Evolutionary conservation across 2,329 filamentous ascomycete species (phyloP), one percentile per base, ranked within the genome.

Genomic region (Pseudogymnoascus verrucosus): DNA sequence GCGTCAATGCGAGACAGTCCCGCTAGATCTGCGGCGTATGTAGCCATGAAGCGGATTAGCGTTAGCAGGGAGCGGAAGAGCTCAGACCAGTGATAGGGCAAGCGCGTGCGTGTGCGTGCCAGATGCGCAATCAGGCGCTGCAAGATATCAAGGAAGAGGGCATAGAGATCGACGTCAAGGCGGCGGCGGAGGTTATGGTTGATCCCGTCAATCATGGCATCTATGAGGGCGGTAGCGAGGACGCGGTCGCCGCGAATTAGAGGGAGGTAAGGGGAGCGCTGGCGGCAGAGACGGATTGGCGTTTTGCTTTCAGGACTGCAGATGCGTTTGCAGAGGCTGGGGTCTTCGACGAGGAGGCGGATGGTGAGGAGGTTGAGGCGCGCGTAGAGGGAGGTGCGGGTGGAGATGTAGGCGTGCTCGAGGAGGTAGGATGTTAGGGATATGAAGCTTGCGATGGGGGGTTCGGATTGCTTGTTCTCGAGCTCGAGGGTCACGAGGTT

Each of bases 21-120:
- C 68, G 87, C 86, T 28, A 99, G 79, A 70, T 97, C 93, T 5
- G 85, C 78, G 3, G 88, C 85, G 73, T 99, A 99, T 26, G 89
- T 93, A 2, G 89, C 91, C 51, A 98, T 81, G 78, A 99, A 99
- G 47, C 91, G 89, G 67, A 96, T 86, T 21, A 99, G 87, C 4
- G 91, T 89, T 10, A 98, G 83, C 3, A 99, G 80, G 1, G 90
- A 90, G 61, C 93, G 88, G 86, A 96, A 99, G 28, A 99, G 84
- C 71, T 98, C 93, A 1, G 91, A 87, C 95, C 95, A 99, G 77
- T 99, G 95, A 74, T 97, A 97, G 14, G 81, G 76, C 16, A 98
- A 81, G 36, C 95, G 89, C 34, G 88, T 92, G 70, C 91, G 87
- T 60, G 89, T 90, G 67, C 89, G 87, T 51, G 90, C 91, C 40